Percentiles rank a stretch among this genome's conserved stretches.
phyloP scores from a whole-genome alignment of 306 rosid genomes.

The Hylodesmum podocarpum region DNA sequence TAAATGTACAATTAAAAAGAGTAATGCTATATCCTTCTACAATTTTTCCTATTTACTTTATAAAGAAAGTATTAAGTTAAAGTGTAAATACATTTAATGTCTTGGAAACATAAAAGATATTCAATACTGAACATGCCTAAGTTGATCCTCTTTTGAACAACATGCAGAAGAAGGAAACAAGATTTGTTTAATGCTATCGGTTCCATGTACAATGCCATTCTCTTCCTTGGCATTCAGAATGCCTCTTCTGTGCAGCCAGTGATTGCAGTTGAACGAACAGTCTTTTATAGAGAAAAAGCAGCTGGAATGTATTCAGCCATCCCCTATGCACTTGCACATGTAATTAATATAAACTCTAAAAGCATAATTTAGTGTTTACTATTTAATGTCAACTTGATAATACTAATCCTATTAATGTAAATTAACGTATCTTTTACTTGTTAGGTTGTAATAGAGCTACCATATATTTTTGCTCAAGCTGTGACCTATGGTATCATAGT shows the following conservation, averaged over 20 bases:
- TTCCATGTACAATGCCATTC: constrained; percentile 57
- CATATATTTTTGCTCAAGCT: constrained; percentile 60
- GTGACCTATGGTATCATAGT: constrained; percentile 48
- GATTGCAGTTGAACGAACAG: constrained; percentile 66
- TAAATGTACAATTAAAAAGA: not conserved
- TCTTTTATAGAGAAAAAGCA: constrained; percentile 72
- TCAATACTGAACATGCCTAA: not conserved
- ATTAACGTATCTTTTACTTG: not conserved
- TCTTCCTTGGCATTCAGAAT: constrained; percentile 69
- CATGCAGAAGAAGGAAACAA: constrained; percentile 46
- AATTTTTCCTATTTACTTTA: too few relatives aligned
- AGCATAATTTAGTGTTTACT: not conserved
- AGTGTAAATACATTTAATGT: not conserved
- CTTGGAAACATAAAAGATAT: not conserved
- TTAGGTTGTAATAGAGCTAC: constrained; percentile 71
- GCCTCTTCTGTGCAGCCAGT: constrained; percentile 68
- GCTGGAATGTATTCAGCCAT: constrained; percentile 77
- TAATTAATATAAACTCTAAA: not conserved
- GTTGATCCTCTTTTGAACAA: not conserved
- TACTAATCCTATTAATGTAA: not conserved
- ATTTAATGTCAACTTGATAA: not conserved
- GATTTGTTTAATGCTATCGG: constrained; percentile 67
- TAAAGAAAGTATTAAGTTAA: too few relatives aligned
- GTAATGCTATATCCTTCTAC: not conserved
- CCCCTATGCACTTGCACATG: constrained; percentile 69